phyloP scores from a whole-genome alignment of 768 basidiomycete species.

The Termitomyces sp. region DNA sequence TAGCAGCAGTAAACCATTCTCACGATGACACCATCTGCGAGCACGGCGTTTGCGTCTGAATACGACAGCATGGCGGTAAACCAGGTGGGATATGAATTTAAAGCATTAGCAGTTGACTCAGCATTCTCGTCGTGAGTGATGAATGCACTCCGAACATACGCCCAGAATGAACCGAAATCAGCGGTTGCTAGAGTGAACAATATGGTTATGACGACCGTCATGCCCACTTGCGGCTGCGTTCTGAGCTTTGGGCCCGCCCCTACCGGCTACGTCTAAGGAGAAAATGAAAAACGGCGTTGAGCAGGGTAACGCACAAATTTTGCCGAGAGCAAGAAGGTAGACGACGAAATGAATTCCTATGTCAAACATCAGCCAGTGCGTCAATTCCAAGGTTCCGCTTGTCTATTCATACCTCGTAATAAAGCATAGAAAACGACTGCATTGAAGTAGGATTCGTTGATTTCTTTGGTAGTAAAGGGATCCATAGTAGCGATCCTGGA shows the following conservation, averaged over 20 bases:
- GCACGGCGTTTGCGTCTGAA: constrained; percentile 7
- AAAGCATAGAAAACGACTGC: constrained; percentile 8
- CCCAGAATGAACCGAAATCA: constrained; percentile 11
- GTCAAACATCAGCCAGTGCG: background rate
- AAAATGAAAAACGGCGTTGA: background rate
- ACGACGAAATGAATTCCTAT: constrained; percentile 11
- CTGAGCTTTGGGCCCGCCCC: constrained; percentile 2
- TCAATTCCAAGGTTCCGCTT: background rate
- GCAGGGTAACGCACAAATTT: constrained; percentile 2
- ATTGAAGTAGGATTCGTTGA: constrained; percentile 12
- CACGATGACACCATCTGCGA: constrained; percentile 11
- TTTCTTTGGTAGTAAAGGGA: constrained; percentile 3
- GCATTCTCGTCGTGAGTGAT: constrained; percentile 8
- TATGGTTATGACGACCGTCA: constrained; percentile 6
- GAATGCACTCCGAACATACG: constrained; percentile 10
- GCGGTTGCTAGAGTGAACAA: constrained; percentile 9
- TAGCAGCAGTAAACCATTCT: background rate
- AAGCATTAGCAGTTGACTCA: constrained; percentile 1
- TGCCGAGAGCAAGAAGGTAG: constrained; percentile 3
- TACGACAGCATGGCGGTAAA: constrained; percentile 4
- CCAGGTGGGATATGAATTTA: constrained; percentile 10
- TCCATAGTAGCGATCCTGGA: background rate
- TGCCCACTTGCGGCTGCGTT: background rate
- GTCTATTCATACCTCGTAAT: constrained; percentile 5
- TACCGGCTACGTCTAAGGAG: background rate